Base-by-base conservation (phyloP, 139 green algal genomes). In the Chlamydomonas eustigma region DNA sequence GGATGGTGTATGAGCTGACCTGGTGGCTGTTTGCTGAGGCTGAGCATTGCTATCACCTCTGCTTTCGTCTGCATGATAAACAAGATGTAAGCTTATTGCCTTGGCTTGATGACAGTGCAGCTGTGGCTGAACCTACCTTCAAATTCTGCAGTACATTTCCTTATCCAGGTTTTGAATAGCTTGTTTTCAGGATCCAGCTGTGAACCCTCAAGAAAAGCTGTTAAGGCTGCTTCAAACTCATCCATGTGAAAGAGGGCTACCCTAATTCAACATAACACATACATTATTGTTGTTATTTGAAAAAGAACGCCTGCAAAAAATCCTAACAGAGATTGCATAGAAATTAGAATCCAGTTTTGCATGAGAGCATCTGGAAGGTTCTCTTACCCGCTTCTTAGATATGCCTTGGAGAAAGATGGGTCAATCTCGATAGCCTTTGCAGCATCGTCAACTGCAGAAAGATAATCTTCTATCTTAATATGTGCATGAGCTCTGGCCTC, bases 191-290 rank as follows among this genome's bases (percentile, higher is more conserved):
- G 82, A n/a, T 90, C 87, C 24, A 96, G 76, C 8, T 74, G 51
- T n/a, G 37, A 50, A 1, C 81, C 87, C 8, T 75, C 74, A 35
- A 91, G 73, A 67, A 97, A 96, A 0, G 83, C 83, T n/a, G 84
- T 82, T 79, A 91, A 85, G 1, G 93, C 93, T 4, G 80, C 85
- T 77, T 97, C 90, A 77, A 91, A 97, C 87, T 97, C 93, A 32
- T 98, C 93, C 50, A 98, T 66, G 50, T 91, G 37, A 50, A 95
- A 95, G 25, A 84, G 79, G 1, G 90, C 90, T 1, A 88, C 80
- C 64, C 86, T 92, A 81, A 37, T n/a, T n/a, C n/a, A n/a, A n/a
- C n/a, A n/a, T n/a, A n/a, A n/a, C n/a, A n/a, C n/a, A n/a, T n/a
- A n/a, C n/a, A n/a, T n/a, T n/a, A n/a, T n/a, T n/a, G n/a, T n/a